A percentile compares a stretch with the other conserved stretches of the same genome.
Conservation (phyloP, 1,139 yeast species). For the Williopsis jadinii region DNA sequence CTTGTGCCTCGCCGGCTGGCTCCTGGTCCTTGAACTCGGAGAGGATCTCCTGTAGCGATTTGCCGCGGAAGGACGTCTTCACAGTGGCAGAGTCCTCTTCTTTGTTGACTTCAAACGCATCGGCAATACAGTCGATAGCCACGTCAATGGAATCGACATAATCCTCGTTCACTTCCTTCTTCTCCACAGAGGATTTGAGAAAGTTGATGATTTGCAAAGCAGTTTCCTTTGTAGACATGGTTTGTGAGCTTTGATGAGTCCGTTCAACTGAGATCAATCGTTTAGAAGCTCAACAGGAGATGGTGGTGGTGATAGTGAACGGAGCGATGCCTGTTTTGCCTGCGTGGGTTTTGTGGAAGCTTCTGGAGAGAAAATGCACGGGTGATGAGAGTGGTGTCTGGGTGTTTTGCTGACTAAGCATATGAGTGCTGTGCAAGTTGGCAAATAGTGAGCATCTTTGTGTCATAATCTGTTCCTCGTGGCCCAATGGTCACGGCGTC, state of each 20-base stretch:
- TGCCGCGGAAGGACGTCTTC: slow-evolving; percentile 38
- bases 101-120: slow-evolving; percentile 69
- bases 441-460: not conserved
- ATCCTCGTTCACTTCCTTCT: slow-evolving; percentile 68
- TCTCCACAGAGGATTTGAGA: slow-evolving; percentile 51
- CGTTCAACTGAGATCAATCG: not conserved
- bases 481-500: slow-evolving; percentile 94
- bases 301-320: too few species aligned
- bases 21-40: slow-evolving; percentile 17
- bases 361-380: not conserved
- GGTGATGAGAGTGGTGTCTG: too few species aligned
- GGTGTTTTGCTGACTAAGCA: not conserved
- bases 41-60: slow-evolving; percentile 42
- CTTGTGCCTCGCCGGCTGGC: slow-evolving; percentile 17
- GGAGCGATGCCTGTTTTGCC: too few species aligned
- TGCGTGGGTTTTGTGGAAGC: not conserved
- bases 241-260: not conserved
- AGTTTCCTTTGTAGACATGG: slow-evolving; percentile 47
- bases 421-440: too few species aligned
- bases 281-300: too few species aligned
- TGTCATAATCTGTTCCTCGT: slow-evolving; percentile 49
- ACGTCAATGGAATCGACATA: slow-evolving; percentile 90
- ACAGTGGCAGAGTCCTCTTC: slow-evolving; percentile 33
- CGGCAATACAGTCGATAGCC: slow-evolving; percentile 88
- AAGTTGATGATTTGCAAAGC: slow-evolving; percentile 74